Conservation (phyloP, 23 red algal genomes). For the Gracilaria gracilis region DNA sequence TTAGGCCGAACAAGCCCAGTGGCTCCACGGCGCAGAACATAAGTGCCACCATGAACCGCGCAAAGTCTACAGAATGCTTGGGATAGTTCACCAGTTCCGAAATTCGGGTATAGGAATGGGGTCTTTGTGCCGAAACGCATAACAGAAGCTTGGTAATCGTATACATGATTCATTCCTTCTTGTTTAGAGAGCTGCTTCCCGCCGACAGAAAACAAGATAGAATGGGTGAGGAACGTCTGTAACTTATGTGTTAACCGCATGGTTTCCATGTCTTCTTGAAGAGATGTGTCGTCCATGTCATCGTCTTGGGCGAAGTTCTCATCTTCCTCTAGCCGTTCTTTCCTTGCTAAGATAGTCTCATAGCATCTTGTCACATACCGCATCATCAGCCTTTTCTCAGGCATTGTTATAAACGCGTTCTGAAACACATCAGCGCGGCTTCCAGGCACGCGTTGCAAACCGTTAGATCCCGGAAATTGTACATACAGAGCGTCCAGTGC, state of each 20-base stretch:
- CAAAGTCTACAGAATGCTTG: conserved; percentile 66
- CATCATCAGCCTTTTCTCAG: conserved; percentile 65
- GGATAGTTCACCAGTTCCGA: conserved; percentile 61
- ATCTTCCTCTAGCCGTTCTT: neutral
- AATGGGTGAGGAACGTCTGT: conserved; percentile 42
- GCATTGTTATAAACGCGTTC: conserved; percentile 25
- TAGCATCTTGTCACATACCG: conserved; percentile 44
- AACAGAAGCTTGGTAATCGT: conserved; percentile 36
- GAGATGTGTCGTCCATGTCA: conserved; percentile 3
- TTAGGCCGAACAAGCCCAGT: conserved; percentile 13
- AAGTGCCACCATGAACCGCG: conserved; percentile 70
- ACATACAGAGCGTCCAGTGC: conserved; percentile 58
- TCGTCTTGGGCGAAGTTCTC: neutral
- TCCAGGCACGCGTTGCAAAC: conserved; percentile 54
- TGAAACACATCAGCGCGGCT: conserved; percentile 69
- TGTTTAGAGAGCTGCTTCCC: neutral
- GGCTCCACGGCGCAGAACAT: conserved; percentile 57
- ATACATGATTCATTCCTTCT: conserved; percentile 27
- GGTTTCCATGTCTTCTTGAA: conserved; percentile 52
- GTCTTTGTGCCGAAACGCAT: conserved; percentile 51
- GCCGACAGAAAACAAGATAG: conserved; percentile 33
- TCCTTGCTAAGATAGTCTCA: neutral
- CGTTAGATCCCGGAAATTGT: conserved; percentile 12
- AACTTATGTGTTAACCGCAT: conserved; percentile 36
- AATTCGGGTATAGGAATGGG: conserved; percentile 59